Evolutionary conservation across 768 basidiomycete species (phyloP), one percentile per base, ranked within the genome.

Genomic region (Multifurca ochricompacta): DNA sequence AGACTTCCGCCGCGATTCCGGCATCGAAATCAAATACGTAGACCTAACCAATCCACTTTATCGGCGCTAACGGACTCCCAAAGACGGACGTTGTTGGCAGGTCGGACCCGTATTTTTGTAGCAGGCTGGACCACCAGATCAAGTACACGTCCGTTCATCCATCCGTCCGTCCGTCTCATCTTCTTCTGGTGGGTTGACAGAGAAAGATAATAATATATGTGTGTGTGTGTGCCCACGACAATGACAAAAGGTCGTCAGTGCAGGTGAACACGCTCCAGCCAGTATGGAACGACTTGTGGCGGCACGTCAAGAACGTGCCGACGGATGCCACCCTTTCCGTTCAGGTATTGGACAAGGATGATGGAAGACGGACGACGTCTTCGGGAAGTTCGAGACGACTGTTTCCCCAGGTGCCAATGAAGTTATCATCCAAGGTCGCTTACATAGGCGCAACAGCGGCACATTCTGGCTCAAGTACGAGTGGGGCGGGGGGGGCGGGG

Each of bases 201-300:
- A 1, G 6, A 40, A 32, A 6, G 11, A 32, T 6, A 32, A 32
- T 6, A 40, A n/a, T n/a, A n/a, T n/a, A n/a, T n/a, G n/a, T n/a
- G n/a, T 18, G 36, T 19, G 6, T 37, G n/a, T 5, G n/a, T 37
- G 36, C n/a, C 36, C 34, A 7, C 36, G n/a, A 37, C 10, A 28
- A 6, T 13, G 48, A 50, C 1, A 14, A 10, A 57, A 89, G 87
- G 37, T 89, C 87, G 0, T 78, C 81, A 0, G 82, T 89, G 9
- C 74, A 83, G 60, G 50, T 67, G 11, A 71, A 78, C 42, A 81
- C 80, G 6, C 66, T 81, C 18, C 60, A 70, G 0, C 87, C 87
- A 0, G 81, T 85, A 18, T 89, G 87, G 87, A 83, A 90, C 62
- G 87, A 87, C 63, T 58, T 72, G 8, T 89, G n/a, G n/a, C n/a